Evolutionary conservation across 805 yeast genomes (phyloP), one percentile per base, ranked within the genome.

Genomic region (Yamadazyma laniorum): DNA sequence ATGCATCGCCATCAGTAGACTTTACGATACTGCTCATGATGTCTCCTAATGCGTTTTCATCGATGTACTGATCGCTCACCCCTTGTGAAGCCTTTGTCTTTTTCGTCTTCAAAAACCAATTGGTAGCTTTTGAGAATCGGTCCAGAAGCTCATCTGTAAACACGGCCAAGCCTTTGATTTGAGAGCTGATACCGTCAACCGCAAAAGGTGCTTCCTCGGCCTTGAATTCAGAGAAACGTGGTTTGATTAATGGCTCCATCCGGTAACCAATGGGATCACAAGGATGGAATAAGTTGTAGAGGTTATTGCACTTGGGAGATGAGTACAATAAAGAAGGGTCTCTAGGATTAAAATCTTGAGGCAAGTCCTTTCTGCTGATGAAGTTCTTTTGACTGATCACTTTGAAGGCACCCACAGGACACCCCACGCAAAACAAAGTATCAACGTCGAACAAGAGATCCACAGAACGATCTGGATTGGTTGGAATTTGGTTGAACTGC

Each of bases 251-350:
- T 1, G 99, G 99, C 58, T 91, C 99, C 41, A 90, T 62, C 39
- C 98, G 68, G 52, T 90, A 88, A 0, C 91, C 90, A 28, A 93
- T 82, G 0, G 97, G 96, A 55, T 91, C 99, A 47, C 95, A 82
- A 0, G 91, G 86, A 50, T 91, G 95, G 63, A 85, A 88, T 5
- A 93, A 63, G 54, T 91, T 91, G 63, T 84, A 93, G 29, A 85
- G 58, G 51, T 85, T 84, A 2, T 68, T 61, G 45, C 84, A 81
- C 22, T 71, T 72, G 3, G 93, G 88, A 3, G 74, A 59, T 6
- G 65, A 58, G 29, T 43, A 47, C 1, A 18, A 33, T 34, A 63
- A 25, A 5, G 37, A 15, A 21, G 22, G 31, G n/a, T 41, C 46
- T 21, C 42, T 34, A 0, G 63, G 60, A 36, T 57, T 48, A 39